These are phyloP conservation scores for Streptanthus diversifolius DNA, from an alignment of 345 rosid species.

Conservation along the genomic window DNA sequence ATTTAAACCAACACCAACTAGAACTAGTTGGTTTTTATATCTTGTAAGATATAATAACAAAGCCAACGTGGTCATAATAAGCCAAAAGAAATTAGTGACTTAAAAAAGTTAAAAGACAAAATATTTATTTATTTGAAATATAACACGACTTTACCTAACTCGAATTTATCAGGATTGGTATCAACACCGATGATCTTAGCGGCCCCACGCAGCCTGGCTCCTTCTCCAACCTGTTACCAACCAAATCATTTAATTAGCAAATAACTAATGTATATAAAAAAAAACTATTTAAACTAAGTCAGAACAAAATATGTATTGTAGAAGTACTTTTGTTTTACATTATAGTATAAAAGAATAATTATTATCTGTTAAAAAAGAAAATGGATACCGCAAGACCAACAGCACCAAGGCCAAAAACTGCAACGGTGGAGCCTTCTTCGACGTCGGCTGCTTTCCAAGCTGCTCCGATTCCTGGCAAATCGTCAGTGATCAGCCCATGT, in stretches of 20 bases:
- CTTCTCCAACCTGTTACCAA: conserved; percentile 55
- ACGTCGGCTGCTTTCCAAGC: conserved; percentile 63
- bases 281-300: too few species aligned
- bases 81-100: background rate
- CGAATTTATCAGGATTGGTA: conserved; percentile 55
- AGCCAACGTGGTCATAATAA: background rate
- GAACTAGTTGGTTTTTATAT: background rate
- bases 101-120: background rate
- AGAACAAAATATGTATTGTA: too few species aligned
- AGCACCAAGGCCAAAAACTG: conserved; percentile 66
- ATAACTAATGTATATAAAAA: too few species aligned
- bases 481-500: background rate
- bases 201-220: conserved; percentile 60
- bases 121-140: background rate
- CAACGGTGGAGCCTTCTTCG: conserved; percentile 57
- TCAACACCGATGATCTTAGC: conserved; percentile 63
- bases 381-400: conserved; percentile 64
- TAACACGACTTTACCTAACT: conserved; percentile 36
- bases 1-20: background rate
- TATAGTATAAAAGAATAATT: background rate
- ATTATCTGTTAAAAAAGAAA: background rate
- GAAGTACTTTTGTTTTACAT: background rate
- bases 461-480: conserved; percentile 55
- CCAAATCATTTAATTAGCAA: background rate
- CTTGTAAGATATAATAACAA: background rate